Conservation (phyloP, 2,329 filamentous ascomycete genomes). For the Exserohilum turcica region DNA sequence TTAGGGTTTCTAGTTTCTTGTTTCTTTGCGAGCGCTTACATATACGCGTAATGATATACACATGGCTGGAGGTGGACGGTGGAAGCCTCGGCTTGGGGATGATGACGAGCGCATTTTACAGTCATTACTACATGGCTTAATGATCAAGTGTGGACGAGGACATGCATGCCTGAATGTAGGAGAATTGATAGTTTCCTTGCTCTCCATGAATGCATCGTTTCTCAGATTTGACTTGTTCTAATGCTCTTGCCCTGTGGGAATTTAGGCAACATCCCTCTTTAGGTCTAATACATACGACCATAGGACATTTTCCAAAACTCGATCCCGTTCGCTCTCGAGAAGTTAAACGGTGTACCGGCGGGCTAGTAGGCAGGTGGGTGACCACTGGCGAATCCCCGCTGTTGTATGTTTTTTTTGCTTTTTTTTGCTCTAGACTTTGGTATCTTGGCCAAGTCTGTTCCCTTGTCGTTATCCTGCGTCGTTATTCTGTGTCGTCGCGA, state of each 20-base stretch:
- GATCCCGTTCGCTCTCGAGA: slow-evolving; percentile 16
- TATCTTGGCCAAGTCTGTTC: too few relatives aligned
- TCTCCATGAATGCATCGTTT: slow-evolving; percentile 8
- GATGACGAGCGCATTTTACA: not conserved
- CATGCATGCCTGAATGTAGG: slow-evolving; percentile 17
- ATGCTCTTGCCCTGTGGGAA: too few relatives aligned
- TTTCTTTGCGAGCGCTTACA: slow-evolving; percentile 13
- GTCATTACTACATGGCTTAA: slow-evolving; percentile 19
- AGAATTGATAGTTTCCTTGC: slow-evolving; percentile 9
- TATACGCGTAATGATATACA: slow-evolving; percentile 22
- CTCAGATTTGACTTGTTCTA: not conserved
- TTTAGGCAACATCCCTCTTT: too few relatives aligned
- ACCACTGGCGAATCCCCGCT: slow-evolving; percentile 11
- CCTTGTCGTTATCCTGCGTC: too few relatives aligned
- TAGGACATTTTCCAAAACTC: slow-evolving; percentile 8
- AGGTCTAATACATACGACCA: slow-evolving; percentile 15
- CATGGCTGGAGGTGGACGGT: not conserved
- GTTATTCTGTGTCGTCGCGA: too few relatives aligned
- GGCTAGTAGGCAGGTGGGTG: slow-evolving; percentile 10
- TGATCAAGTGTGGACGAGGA: slow-evolving; percentile 15
- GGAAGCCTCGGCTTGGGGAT: not conserved
- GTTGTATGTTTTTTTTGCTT: slow-evolving; percentile 10
- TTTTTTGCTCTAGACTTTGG: not conserved
- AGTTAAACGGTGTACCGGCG: slow-evolving; percentile 14
- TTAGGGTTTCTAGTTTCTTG: slow-evolving; percentile 10